Evolutionary conservation across 441 rosid species (phyloP), one percentile per base, ranked within the genome.

Genomic region (Breynia disticha): DNA sequence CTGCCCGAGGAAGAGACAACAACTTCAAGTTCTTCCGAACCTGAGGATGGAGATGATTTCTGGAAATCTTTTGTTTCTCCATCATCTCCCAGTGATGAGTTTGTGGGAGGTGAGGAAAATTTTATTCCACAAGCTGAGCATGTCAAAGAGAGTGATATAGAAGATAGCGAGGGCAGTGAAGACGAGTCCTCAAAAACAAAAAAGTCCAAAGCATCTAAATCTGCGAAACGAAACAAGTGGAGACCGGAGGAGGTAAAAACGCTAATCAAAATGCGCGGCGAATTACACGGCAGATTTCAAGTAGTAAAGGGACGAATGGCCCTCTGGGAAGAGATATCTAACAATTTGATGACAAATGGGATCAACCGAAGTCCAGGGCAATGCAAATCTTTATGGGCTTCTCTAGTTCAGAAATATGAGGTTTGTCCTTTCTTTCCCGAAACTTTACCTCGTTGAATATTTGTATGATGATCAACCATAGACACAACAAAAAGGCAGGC

Each of bases 291-390:
- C 47, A 79, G 79, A 72, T 91, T 91, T 68, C 79, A 79, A 50
- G 77, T 78, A 46, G 91, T 75, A 48, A 84, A 80, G 75, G 90
- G 95, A 48, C 78, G 95, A 71, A 91, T 88, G 98, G 90, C 80
- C 37, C 78, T 91, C n/a, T 91, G 98, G 98, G 80, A 82, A 76
- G 95, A 86, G 74, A 76, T 91, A 64, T 91, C 98, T 56, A 39
- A 71, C 9, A 73, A 65, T 53, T 68, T 91, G 64, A 66, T 72
- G 44, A 67, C 68, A 55, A 83, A 88, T 43, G 98, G 94, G 59
- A 32, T 80, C 66, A 64, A 53, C 19, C 72, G 88, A 62, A 84
- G 83, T 67, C 82, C 98, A 2, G 84, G 71, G 16, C 95, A 91
- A 62, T 91, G 97, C 78, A 91, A 88, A 70, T 88, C 91, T 22